phyloP scores from a whole-genome alignment of 495 filamentous ascomycete species.

The Penicillium pulvis region DNA sequence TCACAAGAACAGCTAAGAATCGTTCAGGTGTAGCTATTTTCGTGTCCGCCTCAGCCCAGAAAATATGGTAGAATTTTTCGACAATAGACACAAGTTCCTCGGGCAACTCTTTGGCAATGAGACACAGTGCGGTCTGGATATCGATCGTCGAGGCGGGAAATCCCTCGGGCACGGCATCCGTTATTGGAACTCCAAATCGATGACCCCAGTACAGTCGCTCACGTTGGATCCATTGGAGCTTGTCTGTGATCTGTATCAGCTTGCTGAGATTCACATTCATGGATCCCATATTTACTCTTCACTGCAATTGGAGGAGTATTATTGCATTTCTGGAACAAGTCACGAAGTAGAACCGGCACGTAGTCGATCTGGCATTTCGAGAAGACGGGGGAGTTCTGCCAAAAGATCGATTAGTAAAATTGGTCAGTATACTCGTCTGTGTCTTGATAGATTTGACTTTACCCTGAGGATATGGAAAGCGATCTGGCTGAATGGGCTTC shows the following conservation, averaged over 20 bases:
- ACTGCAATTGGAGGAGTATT: slow-evolving; percentile 21
- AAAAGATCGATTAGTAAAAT: neutral
- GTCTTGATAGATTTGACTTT: neutral
- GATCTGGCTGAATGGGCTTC: slow-evolving; percentile 28
- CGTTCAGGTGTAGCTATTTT: slow-evolving; percentile 1
- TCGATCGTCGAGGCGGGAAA: slow-evolving; percentile 23
- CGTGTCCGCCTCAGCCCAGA: slow-evolving; percentile 19
- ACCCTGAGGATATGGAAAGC: slow-evolving; percentile 23
- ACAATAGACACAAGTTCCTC: slow-evolving; percentile 11
- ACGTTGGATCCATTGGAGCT: slow-evolving; percentile 21
- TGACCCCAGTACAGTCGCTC: slow-evolving; percentile 24
- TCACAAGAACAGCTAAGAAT: slow-evolving; percentile 10
- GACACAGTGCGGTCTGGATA: slow-evolving; percentile 14
- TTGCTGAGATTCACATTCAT: neutral
- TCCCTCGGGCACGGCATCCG: slow-evolving; percentile 19
- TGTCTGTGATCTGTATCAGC: slow-evolving; percentile 17
- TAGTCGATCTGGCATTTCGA: slow-evolving; percentile 22
- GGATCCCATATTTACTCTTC: slow-evolving; percentile 16
- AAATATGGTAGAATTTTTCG: slow-evolving; percentile 10
- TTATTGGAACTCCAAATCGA: slow-evolving; percentile 23
- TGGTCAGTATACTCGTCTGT: neutral
- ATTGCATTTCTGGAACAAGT: slow-evolving; percentile 18
- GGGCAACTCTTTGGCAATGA: slow-evolving; percentile 3
- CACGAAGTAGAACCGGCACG: slow-evolving; percentile 17
- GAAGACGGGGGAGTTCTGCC: slow-evolving; percentile 23